Evolutionary conservation across 2,329 filamentous ascomycete species (phyloP), one percentile per base, ranked within the genome.

Genomic region (Cladophialophora carrionii): DNA sequence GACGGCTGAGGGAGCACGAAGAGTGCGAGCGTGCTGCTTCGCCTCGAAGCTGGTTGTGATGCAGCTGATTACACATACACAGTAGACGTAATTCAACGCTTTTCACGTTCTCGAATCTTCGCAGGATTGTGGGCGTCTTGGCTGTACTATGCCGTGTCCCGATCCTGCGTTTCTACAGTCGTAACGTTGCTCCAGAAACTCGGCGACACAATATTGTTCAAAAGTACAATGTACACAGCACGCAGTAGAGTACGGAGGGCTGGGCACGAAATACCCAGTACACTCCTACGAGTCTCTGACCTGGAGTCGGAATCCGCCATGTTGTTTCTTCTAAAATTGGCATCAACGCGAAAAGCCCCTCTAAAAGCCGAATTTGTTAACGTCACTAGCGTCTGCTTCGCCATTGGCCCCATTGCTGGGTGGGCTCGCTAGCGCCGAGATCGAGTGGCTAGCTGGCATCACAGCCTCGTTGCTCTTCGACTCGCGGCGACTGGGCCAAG

Each of bases 351-450:
- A 14, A 46, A 57, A 57, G n/a, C 3, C 9, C 17, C 20, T 41
- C 32, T 41, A 14, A 57, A 46, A 10, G 24, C 22, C 4, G 37
- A 20, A 7, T 22, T 29, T 51, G 22, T 51, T 51, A 51, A 31
- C 52, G 52, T 54, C 52, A 54, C 4, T n/a, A 54, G 46, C 20
- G 24, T 10, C 31, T 34, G 46, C 57, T 51, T 52, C 57, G 57
- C 57, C 57, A 60, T 60, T 60, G 43, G 57, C 57, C 57, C 57
- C 57, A 5, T n/a, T n/a, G 26, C 43, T 7, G 12, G 17, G 5
- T 48, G 4, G 8, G 43, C 14, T 34, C 43, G 17, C 46, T 22
- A 26, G 46, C 3, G 8, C 48, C 3, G 24, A 12, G 48, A 51
- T 29, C 24, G 20, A 34, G 57, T 60, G 57, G 57, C 46, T 60